phyloP scores from a whole-genome alignment of 1,284 basidiomycete species.

The Thelephora terrestris region DNA sequence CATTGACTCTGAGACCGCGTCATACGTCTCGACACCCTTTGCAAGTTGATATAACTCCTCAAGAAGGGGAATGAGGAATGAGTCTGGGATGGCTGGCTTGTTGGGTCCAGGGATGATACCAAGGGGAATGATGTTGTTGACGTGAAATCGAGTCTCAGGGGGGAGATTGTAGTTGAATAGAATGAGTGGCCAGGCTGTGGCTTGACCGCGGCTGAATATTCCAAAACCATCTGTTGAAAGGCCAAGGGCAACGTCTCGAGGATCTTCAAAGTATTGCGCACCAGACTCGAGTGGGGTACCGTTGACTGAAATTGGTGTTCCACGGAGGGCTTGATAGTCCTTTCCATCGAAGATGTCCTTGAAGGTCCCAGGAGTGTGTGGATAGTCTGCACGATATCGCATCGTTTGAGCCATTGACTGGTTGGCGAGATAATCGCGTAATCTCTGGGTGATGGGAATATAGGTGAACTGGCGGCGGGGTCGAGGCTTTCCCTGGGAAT shows the following conservation, averaged over 20 bases:
- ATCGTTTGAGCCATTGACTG: too few relatives aligned
- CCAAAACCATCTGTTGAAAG: conserved; percentile 27
- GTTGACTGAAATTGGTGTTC: too few relatives aligned
- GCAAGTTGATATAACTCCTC: conserved; percentile 28
- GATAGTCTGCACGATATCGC: too few relatives aligned
- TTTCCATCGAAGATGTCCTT: conserved; percentile 23
- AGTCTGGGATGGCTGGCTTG: conserved; percentile 31
- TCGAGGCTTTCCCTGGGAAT: too few relatives aligned
- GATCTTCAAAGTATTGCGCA: conserved; percentile 17
- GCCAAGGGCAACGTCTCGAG: conserved; percentile 21
- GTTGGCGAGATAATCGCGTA: too few relatives aligned
- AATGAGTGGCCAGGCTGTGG: conserved; percentile 32
- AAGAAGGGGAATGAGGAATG: conserved; percentile 29
- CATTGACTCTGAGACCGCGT: conserved; percentile 14
- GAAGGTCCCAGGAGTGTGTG: conserved; percentile 10
- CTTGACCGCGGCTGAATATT: conserved; percentile 26
- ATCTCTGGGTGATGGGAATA: too few relatives aligned
- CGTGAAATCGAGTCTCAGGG: conserved; percentile 24
- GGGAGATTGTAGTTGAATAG: too few relatives aligned
- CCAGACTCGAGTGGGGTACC: too few relatives aligned
- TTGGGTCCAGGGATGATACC: conserved; percentile 35
- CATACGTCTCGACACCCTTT: conserved; percentile 27
- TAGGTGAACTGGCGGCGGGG: too few relatives aligned
- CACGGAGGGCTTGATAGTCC: conserved; percentile 16
- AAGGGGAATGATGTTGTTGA: conserved; percentile 25